phyloP scores from a whole-genome alignment of 805 yeast species.

The Kodamaea jinghongensis region DNA sequence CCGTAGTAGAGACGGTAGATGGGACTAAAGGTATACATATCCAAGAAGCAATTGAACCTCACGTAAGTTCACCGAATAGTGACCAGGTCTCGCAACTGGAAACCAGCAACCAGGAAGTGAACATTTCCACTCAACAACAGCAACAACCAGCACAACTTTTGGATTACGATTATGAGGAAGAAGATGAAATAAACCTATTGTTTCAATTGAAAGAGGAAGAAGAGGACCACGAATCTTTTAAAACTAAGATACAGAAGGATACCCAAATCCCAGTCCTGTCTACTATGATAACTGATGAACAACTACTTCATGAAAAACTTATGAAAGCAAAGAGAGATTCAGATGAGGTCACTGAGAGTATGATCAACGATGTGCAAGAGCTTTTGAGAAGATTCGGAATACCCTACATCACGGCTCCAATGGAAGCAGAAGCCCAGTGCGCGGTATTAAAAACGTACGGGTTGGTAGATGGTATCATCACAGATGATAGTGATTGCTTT shows the following conservation, averaged over 20 bases:
- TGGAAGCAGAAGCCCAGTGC: constrained; percentile 99
- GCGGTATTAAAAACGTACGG: constrained; percentile 68
- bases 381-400: constrained; percentile 84
- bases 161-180: constrained; percentile 70
- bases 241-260: constrained; percentile 25
- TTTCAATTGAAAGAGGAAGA: constrained; percentile 69
- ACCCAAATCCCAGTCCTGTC: constrained; percentile 18
- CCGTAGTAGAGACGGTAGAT: too few species aligned
- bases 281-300: constrained; percentile 45
- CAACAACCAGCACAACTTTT: constrained; percentile 22
- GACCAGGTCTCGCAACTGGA: too few species aligned
- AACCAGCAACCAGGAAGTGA: too few species aligned
- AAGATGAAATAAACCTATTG: constrained; percentile 69
- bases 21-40: too few species aligned
- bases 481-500: constrained; percentile 97
- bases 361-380: constrained; percentile 91
- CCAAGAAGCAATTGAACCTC: background rate
- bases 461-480: constrained; percentile 90
- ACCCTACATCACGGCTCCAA: constrained; percentile 93
- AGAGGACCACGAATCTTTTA: constrained; percentile 66
- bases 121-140: background rate
- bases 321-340: constrained; percentile 78
- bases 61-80: too few species aligned
- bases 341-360: constrained; percentile 81
- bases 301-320: constrained; percentile 55